Conservation (phyloP, 768 basidiomycete genomes). For the Lactarius hengduanensis region DNA sequence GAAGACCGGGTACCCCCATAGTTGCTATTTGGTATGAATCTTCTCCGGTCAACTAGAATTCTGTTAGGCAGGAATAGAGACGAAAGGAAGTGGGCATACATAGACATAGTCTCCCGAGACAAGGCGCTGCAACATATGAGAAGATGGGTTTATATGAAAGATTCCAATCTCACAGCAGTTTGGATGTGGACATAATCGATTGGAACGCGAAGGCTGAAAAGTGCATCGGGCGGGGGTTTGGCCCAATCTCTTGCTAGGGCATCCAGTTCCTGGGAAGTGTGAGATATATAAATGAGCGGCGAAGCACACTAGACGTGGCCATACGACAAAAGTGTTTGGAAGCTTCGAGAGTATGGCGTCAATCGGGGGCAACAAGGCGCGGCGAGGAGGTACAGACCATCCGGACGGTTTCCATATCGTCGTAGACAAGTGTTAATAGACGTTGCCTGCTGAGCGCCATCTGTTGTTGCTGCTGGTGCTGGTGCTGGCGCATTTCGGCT, state of each 20-base stretch:
- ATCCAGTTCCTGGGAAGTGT: constrained; percentile 64
- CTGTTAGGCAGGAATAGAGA: constrained; percentile 20
- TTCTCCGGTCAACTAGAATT: constrained; percentile 67
- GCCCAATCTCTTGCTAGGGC: constrained; percentile 80
- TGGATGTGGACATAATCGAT: constrained; percentile 86
- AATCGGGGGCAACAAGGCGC: constrained; percentile 4
- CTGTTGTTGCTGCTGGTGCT: constrained; percentile 46
- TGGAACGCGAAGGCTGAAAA: constrained; percentile 75
- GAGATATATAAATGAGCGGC: constrained; percentile 10
- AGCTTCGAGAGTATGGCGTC: constrained; percentile 44
- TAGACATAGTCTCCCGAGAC: constrained; percentile 84
- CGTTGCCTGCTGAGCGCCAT: constrained; percentile 74
- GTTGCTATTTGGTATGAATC: constrained; percentile 90
- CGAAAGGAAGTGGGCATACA: constrained; percentile 43
- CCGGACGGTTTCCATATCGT: constrained; percentile 83
- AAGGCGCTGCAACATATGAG: constrained; percentile 50
- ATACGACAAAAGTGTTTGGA: constrained; percentile 62
- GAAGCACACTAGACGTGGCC: constrained; percentile 31
- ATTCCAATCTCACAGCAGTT: constrained; percentile 60
- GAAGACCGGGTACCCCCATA: constrained; percentile 75
- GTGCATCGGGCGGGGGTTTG: constrained; percentile 77
- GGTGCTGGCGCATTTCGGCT: constrained; percentile 52
- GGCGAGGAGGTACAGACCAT: constrained; percentile 45
- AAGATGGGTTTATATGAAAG: constrained; percentile 19
- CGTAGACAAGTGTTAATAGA: constrained; percentile 77